Evolutionary conservation across 1,139 yeast genomes (phyloP), one percentile per base, ranked within the genome.

Genomic region (Arxiozyma bovina): DNA sequence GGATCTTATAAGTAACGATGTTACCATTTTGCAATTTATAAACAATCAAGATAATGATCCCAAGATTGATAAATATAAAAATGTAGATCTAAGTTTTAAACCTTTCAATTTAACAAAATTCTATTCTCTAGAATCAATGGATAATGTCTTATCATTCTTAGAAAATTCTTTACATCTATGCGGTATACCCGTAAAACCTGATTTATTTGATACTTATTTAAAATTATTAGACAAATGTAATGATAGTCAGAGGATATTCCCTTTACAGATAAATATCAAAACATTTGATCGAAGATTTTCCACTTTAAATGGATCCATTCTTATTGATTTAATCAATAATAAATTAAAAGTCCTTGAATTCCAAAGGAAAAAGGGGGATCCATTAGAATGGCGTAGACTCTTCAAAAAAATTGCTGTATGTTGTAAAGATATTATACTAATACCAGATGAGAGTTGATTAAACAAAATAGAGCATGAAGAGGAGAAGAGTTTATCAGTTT

Each of bases 371-470:
- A 74, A 74, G 42, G 86, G 86, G 0, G 87, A 83, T 67, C 87
- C 87, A 0, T 64, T 83, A 46, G 87, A 83, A 64, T 83, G 88
- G 88, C 73, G 88, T 64, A 69, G 80, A 18, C 68, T 83, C 41
- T 83, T 83, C 68, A 81, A 81, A 61, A 72, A 74, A 50, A 73
- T 80, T 27, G 77, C 83, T 0, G 66, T 78, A 5, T 63, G 77
- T 21, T 80, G 85, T 59, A 75, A 82, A 61, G 83, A 80, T 51
- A 57, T 69, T 8, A 63, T 69, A 40, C 57, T 59, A 42, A 56
- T 63, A 15, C 65, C 66, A 1, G 50, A 56, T 42, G 4, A 3
- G n/a, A 5, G 9, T 22, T 21, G 55, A 55, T 52, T 17, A 17
- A 45, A 27, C 11, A 20, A 23, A 12, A 40, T 12, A 42, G 23